A percentile compares a stretch with the other conserved stretches of the same genome.
phyloP scores from a whole-genome alignment of 805 yeast genomes.

The Kodamaea hsintzibuensis region DNA sequence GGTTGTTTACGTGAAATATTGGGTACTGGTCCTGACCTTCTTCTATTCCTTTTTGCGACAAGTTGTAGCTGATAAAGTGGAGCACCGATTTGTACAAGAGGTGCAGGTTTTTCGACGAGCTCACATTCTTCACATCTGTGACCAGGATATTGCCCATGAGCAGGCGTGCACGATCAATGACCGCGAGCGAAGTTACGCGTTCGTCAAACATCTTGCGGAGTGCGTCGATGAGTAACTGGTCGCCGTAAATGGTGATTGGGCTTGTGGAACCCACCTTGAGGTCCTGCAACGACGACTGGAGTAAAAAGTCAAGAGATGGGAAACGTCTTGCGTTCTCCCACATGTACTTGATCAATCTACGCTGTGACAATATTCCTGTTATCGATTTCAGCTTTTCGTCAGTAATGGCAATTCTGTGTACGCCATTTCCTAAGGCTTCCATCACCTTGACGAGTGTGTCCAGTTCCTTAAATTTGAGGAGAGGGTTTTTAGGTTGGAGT shows the following conservation, averaged over 20 bases:
- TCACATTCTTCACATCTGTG: constrained; percentile 87
- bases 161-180: constrained; percentile 74
- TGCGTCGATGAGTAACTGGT: constrained; percentile 84
- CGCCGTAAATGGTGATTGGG: constrained; percentile 84
- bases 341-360: constrained; percentile 77
- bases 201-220: constrained; percentile 79
- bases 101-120: constrained; percentile 84
- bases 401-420: constrained; percentile 87
- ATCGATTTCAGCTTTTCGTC: constrained; percentile 50
- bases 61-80: constrained; percentile 82
- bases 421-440: constrained; percentile 91
- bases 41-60: constrained; percentile 85
- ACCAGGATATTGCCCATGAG: constrained; percentile 91
- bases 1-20: constrained; percentile 85
- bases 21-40: constrained; percentile 97
- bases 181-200: constrained; percentile 88
- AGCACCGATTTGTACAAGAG: constrained; percentile 79
- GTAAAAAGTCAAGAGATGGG: constrained; percentile 73
- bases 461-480: constrained; percentile 68
- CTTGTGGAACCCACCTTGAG: constrained; percentile 69
- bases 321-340: constrained; percentile 94
- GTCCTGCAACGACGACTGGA: constrained; percentile 67
- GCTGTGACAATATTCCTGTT: constrained; percentile 86
- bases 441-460: constrained; percentile 74
- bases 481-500: constrained; percentile 85